Conservation (phyloP, 257 asterid species). For the Ilex aquifolium region DNA sequence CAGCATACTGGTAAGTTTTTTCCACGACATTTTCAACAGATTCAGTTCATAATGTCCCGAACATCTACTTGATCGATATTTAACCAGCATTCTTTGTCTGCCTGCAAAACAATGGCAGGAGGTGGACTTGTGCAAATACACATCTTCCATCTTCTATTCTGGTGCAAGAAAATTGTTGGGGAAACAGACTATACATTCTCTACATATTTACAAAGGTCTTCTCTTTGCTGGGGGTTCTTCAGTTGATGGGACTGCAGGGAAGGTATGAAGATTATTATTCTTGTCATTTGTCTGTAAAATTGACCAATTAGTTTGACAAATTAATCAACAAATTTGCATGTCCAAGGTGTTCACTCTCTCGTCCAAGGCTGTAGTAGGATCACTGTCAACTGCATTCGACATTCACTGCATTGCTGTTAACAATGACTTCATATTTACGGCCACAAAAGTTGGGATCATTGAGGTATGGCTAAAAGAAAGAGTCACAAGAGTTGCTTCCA, state of each 20-base stretch:
- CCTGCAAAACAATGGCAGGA: slow-evolving; percentile 37
- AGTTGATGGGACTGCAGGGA: slow-evolving; percentile 71
- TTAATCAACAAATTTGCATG: not conserved
- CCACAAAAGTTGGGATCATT: slow-evolving; percentile 57
- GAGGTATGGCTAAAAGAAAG: slow-evolving; percentile 71
- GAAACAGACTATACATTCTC: slow-evolving; percentile 56
- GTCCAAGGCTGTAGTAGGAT: slow-evolving; percentile 57
- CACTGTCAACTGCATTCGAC: slow-evolving; percentile 45
- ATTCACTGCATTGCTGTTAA: slow-evolving; percentile 40
- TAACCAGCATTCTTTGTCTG: too few species aligned
- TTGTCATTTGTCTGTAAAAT: not conserved
- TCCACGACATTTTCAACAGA: too few species aligned
- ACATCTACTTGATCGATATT: too few species aligned
- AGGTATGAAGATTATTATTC: slow-evolving; percentile 31
- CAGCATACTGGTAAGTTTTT: slow-evolving; percentile 48
- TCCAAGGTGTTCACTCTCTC: slow-evolving; percentile 64
- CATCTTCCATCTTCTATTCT: slow-evolving; percentile 49
- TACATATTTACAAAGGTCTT: slow-evolving; percentile 39
- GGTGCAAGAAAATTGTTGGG: slow-evolving; percentile 67
- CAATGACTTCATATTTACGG: slow-evolving; percentile 57
- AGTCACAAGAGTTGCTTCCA: slow-evolving; percentile 41
- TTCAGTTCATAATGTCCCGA: too few species aligned
- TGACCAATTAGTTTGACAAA: not conserved
- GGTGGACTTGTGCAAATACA: slow-evolving; percentile 51
- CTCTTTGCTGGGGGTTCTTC: slow-evolving; percentile 53